Evolutionary conservation across 306 rosid species (phyloP).

Genomic region (Cucurbita pepo): DNA sequence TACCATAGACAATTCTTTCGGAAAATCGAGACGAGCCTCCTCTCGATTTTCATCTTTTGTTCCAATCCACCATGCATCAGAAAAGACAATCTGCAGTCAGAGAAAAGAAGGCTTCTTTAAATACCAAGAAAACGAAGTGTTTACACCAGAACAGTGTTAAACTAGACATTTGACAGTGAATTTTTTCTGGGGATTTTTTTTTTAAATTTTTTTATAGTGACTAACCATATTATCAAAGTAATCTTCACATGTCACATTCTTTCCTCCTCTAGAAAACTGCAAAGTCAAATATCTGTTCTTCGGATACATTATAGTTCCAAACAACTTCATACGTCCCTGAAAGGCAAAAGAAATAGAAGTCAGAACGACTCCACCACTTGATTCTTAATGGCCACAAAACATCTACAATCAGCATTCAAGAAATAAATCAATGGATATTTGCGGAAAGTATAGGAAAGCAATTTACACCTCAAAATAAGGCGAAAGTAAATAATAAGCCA

Average conservation of each 20-base stretch:
- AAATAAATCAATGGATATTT: neutral
- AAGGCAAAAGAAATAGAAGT: constrained; percentile 3
- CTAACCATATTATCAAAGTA: constrained; percentile 86
- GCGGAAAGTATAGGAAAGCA: neutral
- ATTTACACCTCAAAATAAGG: neutral
- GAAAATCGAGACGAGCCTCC: constrained; percentile 65
- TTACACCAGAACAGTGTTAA: too few species aligned
- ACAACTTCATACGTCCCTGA: constrained; percentile 81
- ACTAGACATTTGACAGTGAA: too few species aligned
- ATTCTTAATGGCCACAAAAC: neutral
- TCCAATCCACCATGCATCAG: constrained; percentile 97
- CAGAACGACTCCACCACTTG: neutral
- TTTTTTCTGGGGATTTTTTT: too few species aligned
- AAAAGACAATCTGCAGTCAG: constrained; percentile 56
- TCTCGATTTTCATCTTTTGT: constrained; percentile 64
- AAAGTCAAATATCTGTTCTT: constrained; percentile 70
- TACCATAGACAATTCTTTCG: constrained; percentile 49
- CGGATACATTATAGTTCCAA: constrained; percentile 85
- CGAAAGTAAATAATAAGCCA: neutral
- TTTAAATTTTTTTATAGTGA: neutral
- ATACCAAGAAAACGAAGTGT: neutral
- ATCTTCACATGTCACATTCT: constrained; percentile 74
- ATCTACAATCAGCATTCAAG: neutral
- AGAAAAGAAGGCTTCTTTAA: neutral
- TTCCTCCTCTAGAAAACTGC: constrained; percentile 79